Percentiles rank a stretch among this genome's conserved stretches.
Evolutionary conservation across 2,329 filamentous ascomycete species (phyloP).

Genomic region (Hypocreales sp.): DNA sequence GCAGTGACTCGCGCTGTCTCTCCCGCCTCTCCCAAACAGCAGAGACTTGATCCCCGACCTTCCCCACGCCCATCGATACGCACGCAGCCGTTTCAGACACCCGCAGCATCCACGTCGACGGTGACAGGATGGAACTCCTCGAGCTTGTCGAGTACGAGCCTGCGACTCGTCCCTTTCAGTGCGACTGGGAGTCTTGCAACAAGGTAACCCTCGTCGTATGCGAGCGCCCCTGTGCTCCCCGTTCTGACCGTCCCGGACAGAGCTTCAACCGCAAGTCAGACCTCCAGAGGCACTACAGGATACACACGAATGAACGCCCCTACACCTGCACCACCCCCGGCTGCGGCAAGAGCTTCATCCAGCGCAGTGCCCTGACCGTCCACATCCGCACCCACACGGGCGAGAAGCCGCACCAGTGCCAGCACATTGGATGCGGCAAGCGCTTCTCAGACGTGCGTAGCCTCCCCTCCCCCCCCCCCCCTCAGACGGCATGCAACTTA

Average conservation of each 20-base stretch:
- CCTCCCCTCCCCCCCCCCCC: too few relatives aligned
- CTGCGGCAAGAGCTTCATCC: constrained; percentile 58
- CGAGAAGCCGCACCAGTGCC: constrained; percentile 56
- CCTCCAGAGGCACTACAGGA: constrained; percentile 53
- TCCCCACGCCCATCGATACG: constrained; percentile 1
- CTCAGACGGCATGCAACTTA: too few relatives aligned
- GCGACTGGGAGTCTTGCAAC: constrained; percentile 45
- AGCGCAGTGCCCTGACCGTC: constrained; percentile 53
- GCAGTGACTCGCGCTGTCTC: not conserved
- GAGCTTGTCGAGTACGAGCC: constrained; percentile 50
- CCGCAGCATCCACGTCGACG: too few relatives aligned
- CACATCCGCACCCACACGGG: constrained; percentile 57
- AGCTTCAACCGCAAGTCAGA: constrained; percentile 62
- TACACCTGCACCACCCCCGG: constrained; percentile 44
- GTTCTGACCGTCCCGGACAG: constrained; percentile 18
- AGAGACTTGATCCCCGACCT: too few relatives aligned
- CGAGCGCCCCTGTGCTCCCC: not conserved
- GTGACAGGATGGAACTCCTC: constrained; percentile 54
- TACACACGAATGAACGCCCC: constrained; percentile 56
- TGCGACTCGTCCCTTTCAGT: constrained; percentile 45
- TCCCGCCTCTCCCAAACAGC: too few relatives aligned
- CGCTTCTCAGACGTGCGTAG: constrained; percentile 51
- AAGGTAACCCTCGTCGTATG: constrained; percentile 29
- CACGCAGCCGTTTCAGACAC: not conserved
- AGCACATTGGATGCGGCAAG: constrained; percentile 50